Evolutionary conservation across 192 early-diverging fungal species (phyloP).

Genomic region (Umbelopsis sp.): DNA sequence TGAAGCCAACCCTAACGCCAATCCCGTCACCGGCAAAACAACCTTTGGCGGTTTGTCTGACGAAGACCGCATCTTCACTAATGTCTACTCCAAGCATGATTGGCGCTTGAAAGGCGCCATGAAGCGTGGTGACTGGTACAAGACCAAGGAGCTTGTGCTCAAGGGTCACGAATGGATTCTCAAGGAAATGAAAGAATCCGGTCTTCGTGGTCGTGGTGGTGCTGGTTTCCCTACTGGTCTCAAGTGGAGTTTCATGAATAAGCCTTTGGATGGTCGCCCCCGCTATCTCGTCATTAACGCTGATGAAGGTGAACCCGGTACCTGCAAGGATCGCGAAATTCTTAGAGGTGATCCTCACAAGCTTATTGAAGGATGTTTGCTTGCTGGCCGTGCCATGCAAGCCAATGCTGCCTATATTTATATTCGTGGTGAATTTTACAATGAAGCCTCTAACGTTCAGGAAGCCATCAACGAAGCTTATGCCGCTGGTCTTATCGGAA

Average conservation of each 20-base stretch:
- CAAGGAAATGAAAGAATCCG: conserved; percentile 95
- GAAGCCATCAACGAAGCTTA: conserved; percentile 96
- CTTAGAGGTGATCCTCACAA: conserved; percentile 80
- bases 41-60: conserved; percentile 78
- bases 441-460: conserved; percentile 93
- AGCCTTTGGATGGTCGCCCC: conserved; percentile 82
- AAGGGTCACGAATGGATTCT: conserved; percentile 99
- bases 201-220: conserved; percentile 92
- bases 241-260: conserved; percentile 99
- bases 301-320: conserved; percentile 98
- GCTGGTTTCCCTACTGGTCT: conserved; percentile 98
- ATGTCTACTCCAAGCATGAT: conserved; percentile 93
- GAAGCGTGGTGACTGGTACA: conserved; percentile 98
- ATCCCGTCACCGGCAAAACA: conserved; percentile 43
- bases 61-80: conserved; percentile 98
- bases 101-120: conserved; percentile 85
- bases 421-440: conserved; percentile 95
- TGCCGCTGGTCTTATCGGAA: conserved; percentile 94
- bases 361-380: conserved; percentile 93
- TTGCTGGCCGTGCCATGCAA: conserved; percentile 96
- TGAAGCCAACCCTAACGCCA: conserved; percentile 44
- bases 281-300: conserved; percentile 97
- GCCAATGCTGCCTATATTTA: conserved; percentile 98
- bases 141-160: conserved; percentile 96
- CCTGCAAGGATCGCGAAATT: conserved; percentile 95